Conservation (phyloP, 1,139 yeast genomes). For the Zygoascus meyerae region DNA sequence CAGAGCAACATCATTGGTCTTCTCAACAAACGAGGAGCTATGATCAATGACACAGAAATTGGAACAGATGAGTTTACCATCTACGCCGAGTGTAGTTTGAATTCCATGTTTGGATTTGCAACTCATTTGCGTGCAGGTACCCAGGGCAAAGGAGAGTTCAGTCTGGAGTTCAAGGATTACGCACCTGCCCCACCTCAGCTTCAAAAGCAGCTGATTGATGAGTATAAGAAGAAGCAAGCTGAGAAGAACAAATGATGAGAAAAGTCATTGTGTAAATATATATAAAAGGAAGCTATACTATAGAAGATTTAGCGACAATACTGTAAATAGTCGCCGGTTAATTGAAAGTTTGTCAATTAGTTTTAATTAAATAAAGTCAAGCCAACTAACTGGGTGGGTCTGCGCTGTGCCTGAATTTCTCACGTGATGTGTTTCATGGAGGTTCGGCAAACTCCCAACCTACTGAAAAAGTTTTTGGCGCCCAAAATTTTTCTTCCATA, state of each 20-base stretch:
- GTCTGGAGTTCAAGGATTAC: slow-evolving; percentile 89
- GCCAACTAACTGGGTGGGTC: neutral
- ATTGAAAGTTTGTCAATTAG: neutral
- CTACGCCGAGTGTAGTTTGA: slow-evolving; percentile 89
- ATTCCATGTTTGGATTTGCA: slow-evolving; percentile 94
- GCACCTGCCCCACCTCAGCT: slow-evolving; percentile 87
- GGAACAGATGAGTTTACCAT: slow-evolving; percentile 93
- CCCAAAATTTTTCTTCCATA: slow-evolving; percentile 8
- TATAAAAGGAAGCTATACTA: no score
- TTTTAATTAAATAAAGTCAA: neutral
- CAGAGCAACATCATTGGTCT: slow-evolving; percentile 91
- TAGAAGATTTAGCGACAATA: no score
- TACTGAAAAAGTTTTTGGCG: slow-evolving; percentile 6
- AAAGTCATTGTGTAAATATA: no score
- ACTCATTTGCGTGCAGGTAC: slow-evolving; percentile 93
- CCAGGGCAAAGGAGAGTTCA: slow-evolving; percentile 98
- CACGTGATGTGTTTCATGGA: neutral
- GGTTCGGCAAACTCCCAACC: slow-evolving; percentile 5
- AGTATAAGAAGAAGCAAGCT: slow-evolving; percentile 54
- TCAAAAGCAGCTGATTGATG: slow-evolving; percentile 85
- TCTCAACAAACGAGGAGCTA: slow-evolving; percentile 85
- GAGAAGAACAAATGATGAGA: slow-evolving; percentile 5
- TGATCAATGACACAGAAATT: slow-evolving; percentile 89
- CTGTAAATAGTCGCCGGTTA: no score
- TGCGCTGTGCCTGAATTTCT: neutral